phyloP scores from a whole-genome alignment of 192 early-diverging fungal genomes.

The Obelidium mucronatum region DNA sequence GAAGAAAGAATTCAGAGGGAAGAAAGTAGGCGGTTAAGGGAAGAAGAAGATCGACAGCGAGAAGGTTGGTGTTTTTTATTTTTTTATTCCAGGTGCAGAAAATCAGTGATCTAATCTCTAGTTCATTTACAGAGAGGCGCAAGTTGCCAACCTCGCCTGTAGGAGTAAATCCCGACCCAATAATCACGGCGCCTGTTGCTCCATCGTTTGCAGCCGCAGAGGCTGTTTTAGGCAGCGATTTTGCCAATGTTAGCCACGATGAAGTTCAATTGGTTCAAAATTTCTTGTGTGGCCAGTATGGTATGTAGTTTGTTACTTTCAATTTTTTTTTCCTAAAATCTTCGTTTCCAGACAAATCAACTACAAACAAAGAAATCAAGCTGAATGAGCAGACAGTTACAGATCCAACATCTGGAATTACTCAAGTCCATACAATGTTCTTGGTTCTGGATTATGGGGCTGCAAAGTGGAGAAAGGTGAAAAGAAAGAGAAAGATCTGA shows the following conservation, averaged over 20 bases:
- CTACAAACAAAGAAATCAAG: constrained; percentile 34
- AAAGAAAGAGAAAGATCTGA: constrained; percentile 30
- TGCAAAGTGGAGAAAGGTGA: constrained; percentile 39
- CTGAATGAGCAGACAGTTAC: constrained; percentile 15
- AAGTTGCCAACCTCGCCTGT: not conserved
- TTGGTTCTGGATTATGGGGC: constrained; percentile 39
- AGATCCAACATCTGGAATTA: constrained; percentile 19
- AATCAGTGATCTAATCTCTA: not conserved
- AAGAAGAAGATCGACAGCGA: constrained; percentile 8
- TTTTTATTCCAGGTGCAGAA: not conserved
- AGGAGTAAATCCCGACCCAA: not conserved
- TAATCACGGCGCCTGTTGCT: not conserved
- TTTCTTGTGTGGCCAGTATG: constrained; percentile 33
- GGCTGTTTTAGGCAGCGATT: constrained; percentile 29
- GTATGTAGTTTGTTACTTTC: constrained; percentile 20
- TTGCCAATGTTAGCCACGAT: not conserved
- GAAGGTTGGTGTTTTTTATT: not conserved
- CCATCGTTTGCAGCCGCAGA: constrained; percentile 4
- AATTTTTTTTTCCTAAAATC: not conserved
- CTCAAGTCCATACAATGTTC: constrained; percentile 30
- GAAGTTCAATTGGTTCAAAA: constrained; percentile 18
- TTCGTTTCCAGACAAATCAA: constrained; percentile 9
- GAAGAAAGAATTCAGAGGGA: constrained; percentile 24
- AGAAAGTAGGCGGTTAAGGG: constrained; percentile 2
- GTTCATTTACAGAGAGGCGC: not conserved